These are phyloP conservation scores for Neonectria ditissima DNA, from an alignment of 2,329 filamentous ascomycete genomes.

Conservation along the genomic window DNA sequence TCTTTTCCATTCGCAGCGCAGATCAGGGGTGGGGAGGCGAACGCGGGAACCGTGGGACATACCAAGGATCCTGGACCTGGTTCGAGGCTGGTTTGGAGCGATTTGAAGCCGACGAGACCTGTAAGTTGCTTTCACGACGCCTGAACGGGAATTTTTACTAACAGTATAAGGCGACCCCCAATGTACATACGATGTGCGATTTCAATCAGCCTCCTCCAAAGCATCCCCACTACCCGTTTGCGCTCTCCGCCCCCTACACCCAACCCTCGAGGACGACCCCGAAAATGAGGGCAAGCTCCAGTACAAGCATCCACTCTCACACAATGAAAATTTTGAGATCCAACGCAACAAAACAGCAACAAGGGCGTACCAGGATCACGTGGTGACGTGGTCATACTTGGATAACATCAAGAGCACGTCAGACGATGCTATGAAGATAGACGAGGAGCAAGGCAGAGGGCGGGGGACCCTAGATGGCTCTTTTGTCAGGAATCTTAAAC, in stretches of 20 bases:
- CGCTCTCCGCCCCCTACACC: conserved; percentile 53
- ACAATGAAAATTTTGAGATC: conserved; percentile 55
- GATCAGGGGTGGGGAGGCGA: conserved; percentile 70
- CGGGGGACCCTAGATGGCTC: conserved; percentile 62
- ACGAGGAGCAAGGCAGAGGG: conserved; percentile 60
- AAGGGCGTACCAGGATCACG: conserved; percentile 53
- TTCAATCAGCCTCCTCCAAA: conserved; percentile 35
- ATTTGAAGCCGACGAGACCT: conserved; percentile 55
- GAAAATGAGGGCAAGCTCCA: conserved; percentile 38
- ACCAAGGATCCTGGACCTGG: conserved; percentile 68
- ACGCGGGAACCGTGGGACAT: conserved; percentile 51
- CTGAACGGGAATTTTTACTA: neutral
- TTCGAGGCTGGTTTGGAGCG: conserved; percentile 72
- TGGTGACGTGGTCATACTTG: conserved; percentile 64
- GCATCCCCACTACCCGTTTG: conserved; percentile 48
- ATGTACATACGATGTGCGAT: conserved; percentile 47
- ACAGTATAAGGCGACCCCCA: conserved; percentile 43
- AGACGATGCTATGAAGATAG: conserved; percentile 52
- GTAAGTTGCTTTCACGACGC: conserved; percentile 34
- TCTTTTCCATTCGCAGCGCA: conserved; percentile 67
- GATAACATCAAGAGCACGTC: conserved; percentile 62
- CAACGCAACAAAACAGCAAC: conserved; percentile 60
- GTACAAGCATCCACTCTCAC: conserved; percentile 54
- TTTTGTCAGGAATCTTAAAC: conserved; percentile 66
- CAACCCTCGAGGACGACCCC: conserved; percentile 38